Evolutionary conservation across 306 rosid species (phyloP).

Genomic region (Prunus padus): DNA sequence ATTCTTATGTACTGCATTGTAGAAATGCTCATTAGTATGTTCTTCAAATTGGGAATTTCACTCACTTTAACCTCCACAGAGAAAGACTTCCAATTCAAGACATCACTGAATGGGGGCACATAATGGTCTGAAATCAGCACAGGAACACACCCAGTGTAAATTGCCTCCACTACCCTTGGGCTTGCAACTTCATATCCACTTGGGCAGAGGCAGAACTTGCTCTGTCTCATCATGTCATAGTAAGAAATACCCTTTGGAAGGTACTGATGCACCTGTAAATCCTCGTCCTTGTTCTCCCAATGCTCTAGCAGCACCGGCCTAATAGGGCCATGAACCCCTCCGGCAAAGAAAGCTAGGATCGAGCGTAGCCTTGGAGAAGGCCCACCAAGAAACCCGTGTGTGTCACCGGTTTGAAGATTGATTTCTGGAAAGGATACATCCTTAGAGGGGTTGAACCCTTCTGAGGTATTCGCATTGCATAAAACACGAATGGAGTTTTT

Average conservation of each 20-base stretch:
- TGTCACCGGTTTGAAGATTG: conserved; percentile 60
- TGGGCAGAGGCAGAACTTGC: conserved; percentile 83
- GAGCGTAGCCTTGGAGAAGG: conserved; percentile 66
- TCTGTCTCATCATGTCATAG: conserved; percentile 66
- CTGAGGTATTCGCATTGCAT: conserved; percentile 88
- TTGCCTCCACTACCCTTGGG: conserved; percentile 86
- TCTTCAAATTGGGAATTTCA: conserved; percentile 75
- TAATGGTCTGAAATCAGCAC: conserved; percentile 85
- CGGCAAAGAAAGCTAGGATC: conserved; percentile 71
- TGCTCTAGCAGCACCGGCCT: conserved; percentile 63
- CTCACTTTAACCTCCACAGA: conserved; percentile 60
- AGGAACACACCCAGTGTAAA: conserved; percentile 82
- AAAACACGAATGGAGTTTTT: conserved; percentile 67
- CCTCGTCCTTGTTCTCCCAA: conserved; percentile 81
- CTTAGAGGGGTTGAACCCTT: conserved; percentile 70
- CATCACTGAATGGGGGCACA: conserved; percentile 76
- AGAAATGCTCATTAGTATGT: conserved; percentile 48
- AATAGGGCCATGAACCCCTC: conserved; percentile 82
- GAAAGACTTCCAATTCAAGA: conserved; percentile 76
- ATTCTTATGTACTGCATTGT: conserved; percentile 59
- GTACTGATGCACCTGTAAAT: conserved; percentile 57
- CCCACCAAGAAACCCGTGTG: conserved; percentile 56
- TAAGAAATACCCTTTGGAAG: conserved; percentile 72
- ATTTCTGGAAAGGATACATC: conserved; percentile 88
- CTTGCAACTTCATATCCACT: conserved; percentile 95